phyloP scores from a whole-genome alignment of 148 eudicot species.

The Pouteria glomerata region DNA sequence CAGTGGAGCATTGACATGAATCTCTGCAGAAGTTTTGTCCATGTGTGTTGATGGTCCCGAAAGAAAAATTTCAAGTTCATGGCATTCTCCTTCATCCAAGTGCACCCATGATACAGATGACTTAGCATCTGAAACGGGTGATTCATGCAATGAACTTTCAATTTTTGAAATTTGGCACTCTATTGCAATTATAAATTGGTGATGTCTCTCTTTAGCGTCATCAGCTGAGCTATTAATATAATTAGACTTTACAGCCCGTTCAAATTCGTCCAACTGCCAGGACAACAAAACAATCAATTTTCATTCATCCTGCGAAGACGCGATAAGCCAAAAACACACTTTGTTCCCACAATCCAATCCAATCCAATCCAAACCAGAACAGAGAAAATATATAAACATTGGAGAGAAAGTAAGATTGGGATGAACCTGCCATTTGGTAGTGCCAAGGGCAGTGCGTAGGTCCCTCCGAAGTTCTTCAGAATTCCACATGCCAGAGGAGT shows the following conservation, averaged over 20 bases:
- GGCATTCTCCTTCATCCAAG: constrained; percentile 62
- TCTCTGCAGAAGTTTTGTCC: constrained; percentile 19
- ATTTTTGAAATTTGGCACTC: constrained; percentile 45
- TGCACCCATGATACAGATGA: constrained; percentile 57
- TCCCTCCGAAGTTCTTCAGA: constrained; percentile 60
- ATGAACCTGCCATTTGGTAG: constrained; percentile 85
- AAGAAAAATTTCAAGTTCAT: constrained; percentile 72
- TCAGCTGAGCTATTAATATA: constrained; percentile 34
- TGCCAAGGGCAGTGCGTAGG: constrained; percentile 58
- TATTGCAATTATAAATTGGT: constrained; percentile 57
- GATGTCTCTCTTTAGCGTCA: constrained; percentile 64
- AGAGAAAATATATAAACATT: background rate
- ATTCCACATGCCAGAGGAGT: constrained; percentile 44
- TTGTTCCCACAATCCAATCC: background rate
- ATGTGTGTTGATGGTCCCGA: constrained; percentile 31
- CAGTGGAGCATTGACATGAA: constrained; percentile 17
- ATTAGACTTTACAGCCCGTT: constrained; percentile 57
- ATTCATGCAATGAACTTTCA: constrained; percentile 42
- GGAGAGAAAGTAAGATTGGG: background rate
- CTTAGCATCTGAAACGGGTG: constrained; percentile 42
- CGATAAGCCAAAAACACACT: background rate
- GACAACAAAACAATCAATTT: background rate
- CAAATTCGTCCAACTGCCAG: constrained; percentile 77
- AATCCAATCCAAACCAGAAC: background rate
- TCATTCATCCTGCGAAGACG: background rate